phyloP scores from a whole-genome alignment of 495 filamentous ascomycete genomes.

The Lasiosphaeria miniovina region DNA sequence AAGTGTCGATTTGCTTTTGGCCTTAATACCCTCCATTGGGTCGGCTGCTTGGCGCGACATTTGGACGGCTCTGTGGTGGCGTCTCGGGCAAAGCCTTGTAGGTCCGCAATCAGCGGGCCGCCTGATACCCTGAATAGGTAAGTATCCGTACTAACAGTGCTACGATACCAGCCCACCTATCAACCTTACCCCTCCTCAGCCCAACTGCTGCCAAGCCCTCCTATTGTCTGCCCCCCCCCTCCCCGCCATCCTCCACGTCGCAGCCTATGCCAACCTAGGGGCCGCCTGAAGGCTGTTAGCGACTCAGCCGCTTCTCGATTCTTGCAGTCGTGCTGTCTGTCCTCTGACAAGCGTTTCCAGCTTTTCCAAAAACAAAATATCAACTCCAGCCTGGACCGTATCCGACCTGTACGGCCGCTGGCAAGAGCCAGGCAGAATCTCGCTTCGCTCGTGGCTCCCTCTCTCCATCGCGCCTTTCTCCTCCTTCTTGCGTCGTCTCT shows the following conservation, averaged over 20 bases:
- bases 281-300: slow-evolving; percentile 15
- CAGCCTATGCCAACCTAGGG: slow-evolving; percentile 20
- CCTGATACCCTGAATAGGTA: not conserved
- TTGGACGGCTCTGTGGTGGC: no score
- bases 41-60: no score
- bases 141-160: no score
- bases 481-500: not conserved
- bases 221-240: not conserved
- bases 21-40: no score
- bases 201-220: slow-evolving; percentile 28
- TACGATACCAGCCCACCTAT: not conserved
- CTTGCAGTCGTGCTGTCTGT: slow-evolving; percentile 7
- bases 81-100: not conserved
- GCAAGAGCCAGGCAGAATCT: slow-evolving; percentile 1
- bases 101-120: not conserved
- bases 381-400: not conserved
- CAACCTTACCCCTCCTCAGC: slow-evolving; percentile 20
- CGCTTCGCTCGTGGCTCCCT: no score
- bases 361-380: slow-evolving; percentile 1
- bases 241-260: slow-evolving; percentile 10
- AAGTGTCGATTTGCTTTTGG: no score
- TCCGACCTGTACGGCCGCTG: no score
- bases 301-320: slow-evolving; percentile 24
- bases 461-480: slow-evolving; percentile 1
- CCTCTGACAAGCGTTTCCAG: slow-evolving; percentile 1